Base-by-base conservation (phyloP, 2,329 filamentous ascomycete genomes). In the Erysiphe pulchra region DNA sequence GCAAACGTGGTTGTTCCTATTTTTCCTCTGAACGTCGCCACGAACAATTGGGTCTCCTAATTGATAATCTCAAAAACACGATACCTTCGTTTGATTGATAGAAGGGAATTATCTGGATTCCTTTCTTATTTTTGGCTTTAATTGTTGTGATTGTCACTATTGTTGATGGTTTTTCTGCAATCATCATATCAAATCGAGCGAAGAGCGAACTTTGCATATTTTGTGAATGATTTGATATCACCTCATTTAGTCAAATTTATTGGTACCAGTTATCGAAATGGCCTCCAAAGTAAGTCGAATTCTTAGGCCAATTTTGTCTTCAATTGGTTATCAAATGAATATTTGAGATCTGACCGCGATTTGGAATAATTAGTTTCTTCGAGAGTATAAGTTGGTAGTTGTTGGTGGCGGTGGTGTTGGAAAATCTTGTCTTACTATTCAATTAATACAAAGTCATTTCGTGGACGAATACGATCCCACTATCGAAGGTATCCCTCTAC, bases 381-480 rank as follows among this genome's bases (percentile, higher is more conserved):
- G 82, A 73, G 82, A 90, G 67, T 92, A 93, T 66, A 92, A 92
- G 67, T 67, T 93, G 66, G 90, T 98, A 50, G 90, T 95, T 50
- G 86, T 98, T 54, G 90, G 90, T 57, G 90, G 92, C 58, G 90
- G 90, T 71, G 90, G 90, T 63, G 90, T 98, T 53, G 90, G 90
- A 68, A 98, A 98, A 71, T 95, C 87, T 50, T 95, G 90, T 67
- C 74, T 98, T 70, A 95, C 90, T 48, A 95, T 98, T 60, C 90
- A 95, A 69, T 75, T 47, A 33, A 47, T 47, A 20, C 45, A 47
- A 28, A 43, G 39, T 30, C 45, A 47, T 47, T 47, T 47, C 32
- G 45, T 47, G 9, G 45, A 47, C 34, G 45, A 47, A 39, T 47
- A 47, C 32, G 45, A 47, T 44, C 45, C 45, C 14, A 47, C 45